A percentile compares a stretch with the other conserved stretches of the same genome.
Evolutionary conservation across 148 eudicot genomes (phyloP).

Genomic region (Silene latifolia): DNA sequence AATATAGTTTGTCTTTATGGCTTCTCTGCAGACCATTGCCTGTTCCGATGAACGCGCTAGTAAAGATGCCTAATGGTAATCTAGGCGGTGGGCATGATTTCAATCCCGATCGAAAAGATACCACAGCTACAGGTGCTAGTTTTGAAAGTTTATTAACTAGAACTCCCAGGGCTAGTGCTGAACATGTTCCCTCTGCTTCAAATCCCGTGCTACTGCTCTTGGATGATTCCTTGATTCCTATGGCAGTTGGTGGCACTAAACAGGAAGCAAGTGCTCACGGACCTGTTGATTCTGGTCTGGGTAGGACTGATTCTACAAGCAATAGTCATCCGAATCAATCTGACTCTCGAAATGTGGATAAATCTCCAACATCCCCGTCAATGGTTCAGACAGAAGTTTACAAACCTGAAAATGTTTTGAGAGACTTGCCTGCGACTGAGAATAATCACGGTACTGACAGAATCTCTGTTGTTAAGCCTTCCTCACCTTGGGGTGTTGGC

Average conservation of each 20-base stretch:
- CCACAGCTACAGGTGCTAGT: slow-evolving; percentile 10
- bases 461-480: slow-evolving; percentile 23
- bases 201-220: slow-evolving; percentile 34
- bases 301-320: slow-evolving; percentile 13
- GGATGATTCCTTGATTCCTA: slow-evolving; percentile 19
- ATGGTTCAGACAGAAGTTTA: slow-evolving; percentile 1
- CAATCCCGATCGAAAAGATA: slow-evolving; percentile 25
- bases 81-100: slow-evolving; percentile 21
- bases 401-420: slow-evolving; percentile 9
- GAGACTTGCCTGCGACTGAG: slow-evolving; percentile 20
- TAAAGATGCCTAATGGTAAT: slow-evolving; percentile 27
- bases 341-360: slow-evolving; percentile 18
- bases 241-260: slow-evolving; percentile 31
- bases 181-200: slow-evolving; percentile 25
- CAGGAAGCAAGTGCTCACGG: slow-evolving; percentile 24
- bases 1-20: not conserved
- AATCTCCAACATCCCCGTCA: slow-evolving; percentile 17
- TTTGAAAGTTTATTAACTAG: slow-evolving; percentile 9
- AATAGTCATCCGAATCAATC: slow-evolving; percentile 18
- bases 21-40: slow-evolving; percentile 28
- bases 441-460: slow-evolving; percentile 14
- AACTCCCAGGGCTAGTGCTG: slow-evolving; percentile 20
- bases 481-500: slow-evolving; percentile 19
- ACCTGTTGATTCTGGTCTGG: slow-evolving; percentile 22
- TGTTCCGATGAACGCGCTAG: slow-evolving; percentile 26